Base-by-base conservation (phyloP, 208 protist genomes). In the Balamuthia mandrillaris region DNA sequence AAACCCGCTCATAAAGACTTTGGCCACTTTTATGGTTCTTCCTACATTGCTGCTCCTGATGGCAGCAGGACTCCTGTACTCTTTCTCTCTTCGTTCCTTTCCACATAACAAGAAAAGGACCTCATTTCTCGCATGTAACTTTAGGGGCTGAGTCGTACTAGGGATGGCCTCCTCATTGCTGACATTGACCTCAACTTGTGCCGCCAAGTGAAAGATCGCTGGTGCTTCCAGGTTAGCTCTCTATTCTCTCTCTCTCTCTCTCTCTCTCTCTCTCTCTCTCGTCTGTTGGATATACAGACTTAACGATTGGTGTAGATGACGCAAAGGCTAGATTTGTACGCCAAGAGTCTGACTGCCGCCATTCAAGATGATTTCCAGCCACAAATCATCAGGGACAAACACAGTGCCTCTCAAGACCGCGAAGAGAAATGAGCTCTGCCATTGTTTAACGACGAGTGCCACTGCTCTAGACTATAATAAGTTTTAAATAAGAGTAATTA, bases 1-100 rank as follows among this genome's bases (percentile, higher is more conserved):
- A 94, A 95, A 42, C 89, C 90, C 14, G 94, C 94, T 5, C 94
- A 96, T 79, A 94, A 95, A 79, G 93, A 95, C 63, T 96, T 96
- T 87, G 95, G 95, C 29, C 93, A 95, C 58, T 96, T 96, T 65
- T 96, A 96, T 75, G 95, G 95, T 16, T 93, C 88, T 2, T 90
- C 85, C 12, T 96, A 95, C 78, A 65, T 96, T n/a, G 85, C 90
- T 39, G 85, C 74, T 2, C 95, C 95, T 16, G 90, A 96, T 70
- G 91, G 70, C 35, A 87, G 66, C 33, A 65, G 94, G 41, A 94
- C 94, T 4, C 94, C 94, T 31, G 86, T 88, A 86, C 16, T 27
- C 35, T 68, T 83, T 14, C 81, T 51, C 65, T 37, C 21, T 7
- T 10, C n/a, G 35, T 65, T 3, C 7, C 33, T 31, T 54, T 10